These are phyloP conservation scores for Mesostigma viride DNA, from an alignment of 139 green algal species.

Conservation along the genomic window DNA sequence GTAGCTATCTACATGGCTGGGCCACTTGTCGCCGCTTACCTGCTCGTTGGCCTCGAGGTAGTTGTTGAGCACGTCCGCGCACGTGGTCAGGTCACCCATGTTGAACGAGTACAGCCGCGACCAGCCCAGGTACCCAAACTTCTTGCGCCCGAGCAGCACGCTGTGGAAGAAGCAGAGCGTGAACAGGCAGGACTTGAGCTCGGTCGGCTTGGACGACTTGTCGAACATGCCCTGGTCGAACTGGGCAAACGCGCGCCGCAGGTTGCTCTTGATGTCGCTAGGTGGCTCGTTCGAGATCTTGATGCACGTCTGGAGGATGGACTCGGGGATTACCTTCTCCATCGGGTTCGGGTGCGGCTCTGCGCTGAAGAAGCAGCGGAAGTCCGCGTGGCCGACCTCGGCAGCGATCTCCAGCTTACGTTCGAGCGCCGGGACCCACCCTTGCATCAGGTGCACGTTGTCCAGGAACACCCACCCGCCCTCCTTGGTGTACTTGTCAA, in stretches of 20 bases:
- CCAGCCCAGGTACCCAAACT: constrained; percentile 82
- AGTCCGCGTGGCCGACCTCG: constrained; percentile 24
- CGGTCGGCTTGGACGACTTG: constrained; percentile 56
- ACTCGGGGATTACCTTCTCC: constrained; percentile 76
- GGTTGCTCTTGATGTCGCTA: constrained; percentile 47
- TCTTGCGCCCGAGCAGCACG: constrained; percentile 79
- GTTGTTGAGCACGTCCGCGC: constrained; percentile 65
- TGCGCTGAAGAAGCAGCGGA: constrained; percentile 79
- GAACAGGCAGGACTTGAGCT: constrained; percentile 76
- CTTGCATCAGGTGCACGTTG: constrained; percentile 18
- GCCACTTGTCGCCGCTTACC: no score
- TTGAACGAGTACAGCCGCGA: constrained; percentile 95
- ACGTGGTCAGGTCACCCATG: constrained; percentile 77
- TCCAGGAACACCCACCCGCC: constrained; percentile 88
- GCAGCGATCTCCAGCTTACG: constrained; percentile 22
- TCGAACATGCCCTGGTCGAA: constrained; percentile 82
- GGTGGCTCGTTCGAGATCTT: constrained; percentile 90
- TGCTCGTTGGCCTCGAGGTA: constrained; percentile 79
- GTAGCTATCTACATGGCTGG: no score
- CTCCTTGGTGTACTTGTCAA: constrained; percentile 63
- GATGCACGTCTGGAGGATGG: constrained; percentile 75
- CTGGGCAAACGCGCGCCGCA: constrained; percentile 56
- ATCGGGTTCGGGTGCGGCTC: constrained; percentile 70
- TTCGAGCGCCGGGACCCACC: constrained; percentile 33
- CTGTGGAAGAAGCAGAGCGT: constrained; percentile 86